phyloP scores from a whole-genome alignment of 1,284 basidiomycete species.

The Irpex lacteus region DNA sequence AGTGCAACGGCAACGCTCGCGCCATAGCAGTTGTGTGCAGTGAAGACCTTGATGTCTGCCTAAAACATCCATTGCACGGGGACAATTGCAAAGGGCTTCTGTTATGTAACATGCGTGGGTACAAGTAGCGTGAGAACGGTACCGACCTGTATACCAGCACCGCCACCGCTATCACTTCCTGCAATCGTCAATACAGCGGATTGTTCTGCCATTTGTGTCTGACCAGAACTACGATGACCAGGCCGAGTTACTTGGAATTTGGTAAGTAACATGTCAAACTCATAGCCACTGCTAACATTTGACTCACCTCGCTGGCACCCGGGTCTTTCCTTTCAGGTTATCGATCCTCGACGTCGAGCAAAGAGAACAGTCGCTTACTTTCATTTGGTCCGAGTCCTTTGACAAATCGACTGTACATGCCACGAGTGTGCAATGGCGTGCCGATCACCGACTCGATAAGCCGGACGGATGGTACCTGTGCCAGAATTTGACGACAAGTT shows the following conservation, averaged over 20 bases:
- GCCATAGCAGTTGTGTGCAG: slow-evolving; percentile 83
- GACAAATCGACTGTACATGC: no score
- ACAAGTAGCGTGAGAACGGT: no score
- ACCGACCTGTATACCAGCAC: slow-evolving; percentile 85
- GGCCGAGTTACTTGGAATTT: no score
- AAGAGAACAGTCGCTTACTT: background rate
- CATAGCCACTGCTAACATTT: no score
- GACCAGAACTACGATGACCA: no score
- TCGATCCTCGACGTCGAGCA: no score
- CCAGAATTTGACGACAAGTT: no score
- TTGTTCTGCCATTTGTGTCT: slow-evolving; percentile 4
- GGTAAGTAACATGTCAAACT: no score
- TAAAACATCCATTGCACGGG: slow-evolving; percentile 22
- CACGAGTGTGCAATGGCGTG: no score
- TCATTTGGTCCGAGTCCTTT: background rate
- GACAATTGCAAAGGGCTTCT: background rate
- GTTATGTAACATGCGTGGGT: background rate
- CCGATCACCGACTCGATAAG: background rate
- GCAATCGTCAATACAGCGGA: slow-evolving; percentile 70
- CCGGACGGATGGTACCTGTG: no score
- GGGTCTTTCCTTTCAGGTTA: no score
- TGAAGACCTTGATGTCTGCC: slow-evolving; percentile 87
- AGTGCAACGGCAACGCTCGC: slow-evolving; percentile 85
- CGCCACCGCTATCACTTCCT: slow-evolving; percentile 85
- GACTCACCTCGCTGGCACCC: no score